Base-by-base conservation (phyloP, 306 rosid species). In the Luffa acutangula region DNA sequence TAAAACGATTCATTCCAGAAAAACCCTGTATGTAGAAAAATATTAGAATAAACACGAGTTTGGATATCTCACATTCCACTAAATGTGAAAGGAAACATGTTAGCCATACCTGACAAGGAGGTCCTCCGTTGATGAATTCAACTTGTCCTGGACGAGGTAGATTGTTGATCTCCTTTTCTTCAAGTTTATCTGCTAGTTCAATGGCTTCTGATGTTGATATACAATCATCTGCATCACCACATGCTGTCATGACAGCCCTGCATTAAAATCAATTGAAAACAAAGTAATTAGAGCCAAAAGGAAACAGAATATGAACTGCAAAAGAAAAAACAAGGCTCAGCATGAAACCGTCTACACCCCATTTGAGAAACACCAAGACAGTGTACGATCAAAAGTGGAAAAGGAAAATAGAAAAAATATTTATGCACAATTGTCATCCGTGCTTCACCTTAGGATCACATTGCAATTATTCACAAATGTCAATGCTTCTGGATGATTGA, bases 1-100 rank as follows among this genome's bases (percentile, higher is more conserved):
- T 95, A 84, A 95, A 95, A 79, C 99, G 87, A 76, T 95, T 95
- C 99, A 95, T 95, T 66, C 99, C 99, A 39, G 99, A 95, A 87
- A 95, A 95, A 42, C 99, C 99, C 97, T 93, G 87, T 59, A 79
- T 76, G 66, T n/a, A 36, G 8, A 37, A 57, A 45, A 41, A 3
- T 42, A 59, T 78, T 78, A 43, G 73, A 25, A 43, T 45, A 78
- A 45, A 20, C 20, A 31, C 53, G n/a, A 6, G 69, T 4, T 33
- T 34, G 33, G 7, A 74, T 12, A 21, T 57, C n/a, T 13, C 45
- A 56, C 46, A 2, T 57, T 77, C 20, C 52, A 54, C 37, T 56
- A 54, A 57, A 58, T 77, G 49, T 37, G 83, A 54, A 77, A 77
- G 65, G 42, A 39, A 20, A 77, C 57, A 53, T 79, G 66, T 58